Evolutionary conservation across 2,329 filamentous ascomycete genomes (phyloP).

Genomic region (Tolypocladium ophioglossoides): DNA sequence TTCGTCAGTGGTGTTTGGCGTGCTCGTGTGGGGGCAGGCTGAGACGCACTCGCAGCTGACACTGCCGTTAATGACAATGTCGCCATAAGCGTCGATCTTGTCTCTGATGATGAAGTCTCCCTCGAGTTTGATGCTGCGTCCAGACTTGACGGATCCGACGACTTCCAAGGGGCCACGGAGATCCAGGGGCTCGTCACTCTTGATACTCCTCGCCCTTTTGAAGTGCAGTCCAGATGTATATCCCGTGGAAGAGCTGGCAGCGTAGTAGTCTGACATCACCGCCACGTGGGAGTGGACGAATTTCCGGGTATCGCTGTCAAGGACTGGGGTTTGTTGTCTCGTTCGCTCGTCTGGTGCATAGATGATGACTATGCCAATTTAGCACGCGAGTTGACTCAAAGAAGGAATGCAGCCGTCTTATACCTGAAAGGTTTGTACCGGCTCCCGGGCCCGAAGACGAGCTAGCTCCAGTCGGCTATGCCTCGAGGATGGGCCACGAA

Average conservation of each 20-base stretch:
- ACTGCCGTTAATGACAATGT: conserved; percentile 29
- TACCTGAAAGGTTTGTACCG: background rate
- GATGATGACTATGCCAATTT: background rate
- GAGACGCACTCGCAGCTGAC: conserved; percentile 30
- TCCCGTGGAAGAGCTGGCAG: conserved; percentile 12
- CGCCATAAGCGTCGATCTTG: conserved; percentile 35
- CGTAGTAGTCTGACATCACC: conserved; percentile 17
- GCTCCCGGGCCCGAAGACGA: background rate
- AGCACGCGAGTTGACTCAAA: background rate
- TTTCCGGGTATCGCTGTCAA: background rate
- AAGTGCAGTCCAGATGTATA: conserved; percentile 11
- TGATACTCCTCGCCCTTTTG: conserved; percentile 27
- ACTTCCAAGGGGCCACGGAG: conserved; percentile 36
- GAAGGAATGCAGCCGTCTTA: background rate
- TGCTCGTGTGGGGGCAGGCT: background rate
- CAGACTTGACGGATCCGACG: conserved; percentile 33
- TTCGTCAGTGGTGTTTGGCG: background rate
- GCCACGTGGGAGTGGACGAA: background rate
- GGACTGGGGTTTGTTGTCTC: background rate
- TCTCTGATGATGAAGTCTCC: conserved; percentile 34
- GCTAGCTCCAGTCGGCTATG: background rate
- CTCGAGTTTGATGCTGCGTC: conserved; percentile 30
- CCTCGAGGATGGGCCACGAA: background rate
- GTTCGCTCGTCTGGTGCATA: background rate
- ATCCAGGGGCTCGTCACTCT: conserved; percentile 28